Conservation (phyloP, 495 filamentous ascomycete genomes). For the Aspergillus egyptiacus region DNA sequence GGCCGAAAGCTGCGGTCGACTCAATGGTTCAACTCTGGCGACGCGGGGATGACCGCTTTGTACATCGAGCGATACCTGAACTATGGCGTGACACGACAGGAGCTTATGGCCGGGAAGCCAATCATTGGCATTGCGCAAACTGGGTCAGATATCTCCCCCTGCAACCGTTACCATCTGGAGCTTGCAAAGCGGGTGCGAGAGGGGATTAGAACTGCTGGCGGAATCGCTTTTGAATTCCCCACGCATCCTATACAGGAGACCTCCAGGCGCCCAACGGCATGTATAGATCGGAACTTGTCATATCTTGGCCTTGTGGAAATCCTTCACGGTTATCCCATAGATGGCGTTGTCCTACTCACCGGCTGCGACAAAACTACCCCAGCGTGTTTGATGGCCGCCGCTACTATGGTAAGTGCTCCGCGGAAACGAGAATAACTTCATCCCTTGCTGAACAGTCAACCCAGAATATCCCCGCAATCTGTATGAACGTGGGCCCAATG, state of each 20-base stretch:
- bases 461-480: constrained; percentile 50
- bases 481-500: constrained; percentile 53
- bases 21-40: constrained; percentile 42
- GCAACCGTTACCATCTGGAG: constrained; percentile 49
- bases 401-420: constrained; percentile 40
- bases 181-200: constrained; percentile 49
- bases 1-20: constrained; percentile 40
- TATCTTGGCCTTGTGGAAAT: constrained; percentile 49
- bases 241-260: constrained; percentile 53
- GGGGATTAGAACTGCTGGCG: constrained; percentile 48
- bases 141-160: constrained; percentile 49
- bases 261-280: constrained; percentile 44
- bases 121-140: constrained; percentile 54
- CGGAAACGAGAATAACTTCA: too few relatives aligned
- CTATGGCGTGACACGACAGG: constrained; percentile 48
- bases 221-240: constrained; percentile 52
- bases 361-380: constrained; percentile 57
- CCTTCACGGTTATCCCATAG: constrained; percentile 47
- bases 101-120: constrained; percentile 49
- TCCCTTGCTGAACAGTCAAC: neutral
- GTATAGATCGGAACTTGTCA: constrained; percentile 48
- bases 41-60: constrained; percentile 46
- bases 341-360: constrained; percentile 50
- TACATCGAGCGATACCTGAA: constrained; percentile 54
- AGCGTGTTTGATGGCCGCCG: constrained; percentile 51